Evolutionary conservation across 495 filamentous ascomycete genomes (phyloP), one percentile per base, ranked within the genome.

Genomic region (Umbilicaria muhlenbergii): DNA sequence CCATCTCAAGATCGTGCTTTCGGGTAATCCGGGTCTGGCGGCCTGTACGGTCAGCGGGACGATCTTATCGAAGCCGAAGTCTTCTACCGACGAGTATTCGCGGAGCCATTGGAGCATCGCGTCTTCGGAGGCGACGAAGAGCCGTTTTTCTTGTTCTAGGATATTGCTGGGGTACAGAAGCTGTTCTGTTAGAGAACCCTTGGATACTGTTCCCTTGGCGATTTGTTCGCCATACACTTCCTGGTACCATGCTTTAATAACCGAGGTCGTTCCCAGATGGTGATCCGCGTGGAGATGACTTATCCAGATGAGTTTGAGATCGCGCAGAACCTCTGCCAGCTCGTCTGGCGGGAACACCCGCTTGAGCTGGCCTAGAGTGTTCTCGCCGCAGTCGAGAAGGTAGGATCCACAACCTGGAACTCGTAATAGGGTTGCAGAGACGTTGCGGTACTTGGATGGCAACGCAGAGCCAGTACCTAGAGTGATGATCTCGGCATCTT

Each of bases 221-320:
- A 49, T 49, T 13, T 48, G 24, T 34, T 38, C 39, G 14, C 46
- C 42, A 39, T 69, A 73, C 46, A 66, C 78, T 32, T 61, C 64
- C 14, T 66, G 53, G 45, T 81, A 77, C 77, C 85, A 89, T 14
- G 83, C 83, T 56, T 70, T 79, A 53, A 99, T 79, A 19, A 95
- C 63, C 14, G 80, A 70, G 19, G 70, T 69, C 0, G 78, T 83
- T 28, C 91, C 91, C 15, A 96, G 73, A 54, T 99, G 91, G 60
- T 99, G 91, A 64, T 99, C 91, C 21, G 91, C 91, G 55, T 99
- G 91, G 41, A 89, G 62, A 60, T 99, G 91, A 54, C 83, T 89
- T 55, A 99, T 89, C 81, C 84, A 95, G 42, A 99, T 81, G 50
- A 75, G 71, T 33, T 81, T 83, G 19, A 99, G 67, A 45, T 94